These are phyloP conservation scores for Pezicula rhizophila DNA, from an alignment of 2,329 filamentous ascomycete genomes.

Conservation along the genomic window DNA sequence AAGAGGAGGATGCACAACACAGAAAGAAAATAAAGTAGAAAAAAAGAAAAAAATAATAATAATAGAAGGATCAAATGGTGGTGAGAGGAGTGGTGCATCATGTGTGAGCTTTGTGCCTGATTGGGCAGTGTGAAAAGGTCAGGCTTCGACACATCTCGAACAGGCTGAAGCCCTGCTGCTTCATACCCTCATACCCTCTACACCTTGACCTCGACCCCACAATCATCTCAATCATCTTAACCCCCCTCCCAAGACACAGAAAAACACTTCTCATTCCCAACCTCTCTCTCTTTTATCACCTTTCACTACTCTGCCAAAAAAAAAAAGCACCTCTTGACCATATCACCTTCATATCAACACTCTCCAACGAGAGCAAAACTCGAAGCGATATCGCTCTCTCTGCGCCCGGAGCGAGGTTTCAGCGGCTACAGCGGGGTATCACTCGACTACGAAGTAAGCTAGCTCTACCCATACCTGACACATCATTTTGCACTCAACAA, in stretches of 20 bases:
- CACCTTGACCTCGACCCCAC: neutral
- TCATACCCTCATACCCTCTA: neutral
- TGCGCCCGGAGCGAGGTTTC: neutral
- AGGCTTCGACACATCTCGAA: neutral
- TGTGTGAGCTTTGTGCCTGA: too few species aligned
- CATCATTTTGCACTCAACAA: neutral
- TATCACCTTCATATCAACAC: neutral
- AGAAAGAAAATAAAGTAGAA: too few species aligned
- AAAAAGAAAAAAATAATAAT: too few species aligned
- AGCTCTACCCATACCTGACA: neutral
- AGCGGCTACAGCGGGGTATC: constrained; percentile 1
- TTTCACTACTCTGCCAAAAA: neutral
- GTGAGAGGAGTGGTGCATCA: too few species aligned
- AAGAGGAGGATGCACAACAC: too few species aligned
- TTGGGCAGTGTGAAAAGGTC: too few species aligned
- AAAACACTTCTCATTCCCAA: constrained; percentile 1
- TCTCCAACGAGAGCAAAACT: neutral
- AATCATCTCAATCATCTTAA: neutral
- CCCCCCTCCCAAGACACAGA: too few species aligned
- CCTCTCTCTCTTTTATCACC: neutral
- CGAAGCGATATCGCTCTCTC: too few species aligned
- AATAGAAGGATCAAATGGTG: too few species aligned
- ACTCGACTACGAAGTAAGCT: constrained; percentile 1
- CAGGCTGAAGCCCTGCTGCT: neutral
- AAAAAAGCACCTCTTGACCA: neutral